Conservation (phyloP, 176 grass and related monocot species). For the Themeda triandra region DNA sequence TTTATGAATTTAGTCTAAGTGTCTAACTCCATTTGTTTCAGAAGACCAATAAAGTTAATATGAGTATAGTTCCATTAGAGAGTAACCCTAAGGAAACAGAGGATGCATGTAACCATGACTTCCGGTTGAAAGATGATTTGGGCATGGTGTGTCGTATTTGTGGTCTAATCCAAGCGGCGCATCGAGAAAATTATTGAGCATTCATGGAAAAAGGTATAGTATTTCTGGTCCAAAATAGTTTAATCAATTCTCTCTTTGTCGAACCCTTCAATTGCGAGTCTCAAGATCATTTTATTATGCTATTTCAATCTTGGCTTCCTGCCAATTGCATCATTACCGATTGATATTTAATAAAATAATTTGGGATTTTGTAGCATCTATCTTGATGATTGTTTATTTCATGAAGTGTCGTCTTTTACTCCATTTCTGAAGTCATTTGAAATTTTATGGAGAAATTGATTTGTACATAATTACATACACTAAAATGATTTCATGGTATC, state of each 20-base stretch:
- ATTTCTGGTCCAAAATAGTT: slow-evolving; percentile 15
- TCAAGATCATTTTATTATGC: background rate
- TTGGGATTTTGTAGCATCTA: background rate
- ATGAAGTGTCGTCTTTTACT: background rate
- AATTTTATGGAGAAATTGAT: background rate
- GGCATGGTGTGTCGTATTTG: slow-evolving; percentile 72
- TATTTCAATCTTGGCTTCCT: background rate
- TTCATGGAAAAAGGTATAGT: slow-evolving; percentile 62
- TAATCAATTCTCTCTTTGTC: background rate
- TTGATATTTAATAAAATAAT: slow-evolving; percentile 2
- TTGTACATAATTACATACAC: background rate
- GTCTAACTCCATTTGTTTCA: slow-evolving; percentile 22
- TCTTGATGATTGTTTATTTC: background rate
- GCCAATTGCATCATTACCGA: background rate
- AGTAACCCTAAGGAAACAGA: slow-evolving; percentile 34
- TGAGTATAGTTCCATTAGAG: slow-evolving; percentile 15
- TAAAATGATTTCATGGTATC: background rate
- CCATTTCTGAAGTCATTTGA: background rate
- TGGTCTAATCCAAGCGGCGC: slow-evolving; percentile 66
- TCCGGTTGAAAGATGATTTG: slow-evolving; percentile 58
- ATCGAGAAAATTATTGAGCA: slow-evolving; percentile 65
- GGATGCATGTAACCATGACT: slow-evolving; percentile 54
- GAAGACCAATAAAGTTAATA: slow-evolving; percentile 30
- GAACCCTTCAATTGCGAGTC: slow-evolving; percentile 5
- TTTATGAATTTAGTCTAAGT: too few species aligned